Evolutionary conservation across 495 filamentous ascomycete genomes (phyloP).

Genomic region (Hypoxylon lienhwacheense): DNA sequence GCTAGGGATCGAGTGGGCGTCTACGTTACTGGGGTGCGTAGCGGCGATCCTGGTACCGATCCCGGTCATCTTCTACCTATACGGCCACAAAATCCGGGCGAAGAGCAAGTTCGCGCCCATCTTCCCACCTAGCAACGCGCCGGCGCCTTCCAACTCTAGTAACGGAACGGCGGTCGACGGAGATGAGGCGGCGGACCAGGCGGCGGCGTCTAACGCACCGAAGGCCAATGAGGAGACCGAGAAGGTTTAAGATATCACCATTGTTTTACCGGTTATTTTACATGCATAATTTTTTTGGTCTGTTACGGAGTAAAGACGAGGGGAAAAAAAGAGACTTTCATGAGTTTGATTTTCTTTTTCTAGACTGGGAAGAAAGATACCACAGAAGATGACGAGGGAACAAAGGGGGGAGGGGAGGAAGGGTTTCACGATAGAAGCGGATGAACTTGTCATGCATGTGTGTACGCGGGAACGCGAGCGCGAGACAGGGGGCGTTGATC

Average conservation of each 20-base stretch:
- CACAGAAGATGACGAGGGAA: too few species aligned
- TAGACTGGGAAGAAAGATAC: too few species aligned
- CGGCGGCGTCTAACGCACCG: slow-evolving; percentile 33
- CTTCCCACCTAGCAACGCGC: slow-evolving; percentile 23
- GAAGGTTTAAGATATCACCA: slow-evolving; percentile 13
- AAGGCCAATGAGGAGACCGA: slow-evolving; percentile 21
- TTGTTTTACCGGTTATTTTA: neutral
- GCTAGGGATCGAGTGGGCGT: slow-evolving; percentile 76
- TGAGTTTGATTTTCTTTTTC: too few species aligned
- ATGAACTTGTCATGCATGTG: too few species aligned
- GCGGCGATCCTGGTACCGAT: slow-evolving; percentile 71
- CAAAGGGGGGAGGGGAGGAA: too few species aligned
- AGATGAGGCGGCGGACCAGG: slow-evolving; percentile 21
- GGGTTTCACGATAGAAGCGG: too few species aligned
- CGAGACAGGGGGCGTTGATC: too few species aligned
- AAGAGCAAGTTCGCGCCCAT: slow-evolving; percentile 72
- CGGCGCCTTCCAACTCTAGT: slow-evolving; percentile 24
- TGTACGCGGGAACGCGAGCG: too few species aligned
- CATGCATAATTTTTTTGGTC: neutral
- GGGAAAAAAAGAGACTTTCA: too few species aligned
- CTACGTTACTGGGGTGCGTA: slow-evolving; percentile 75
- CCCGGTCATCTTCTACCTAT: slow-evolving; percentile 66
- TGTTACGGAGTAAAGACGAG: neutral
- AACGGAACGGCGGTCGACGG: slow-evolving; percentile 27
- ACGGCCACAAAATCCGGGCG: slow-evolving; percentile 64